Percentiles rank a stretch among this genome's conserved stretches.
phyloP scores from a whole-genome alignment of 2,329 filamentous ascomycete species.

The Fusarium zealandicum region DNA sequence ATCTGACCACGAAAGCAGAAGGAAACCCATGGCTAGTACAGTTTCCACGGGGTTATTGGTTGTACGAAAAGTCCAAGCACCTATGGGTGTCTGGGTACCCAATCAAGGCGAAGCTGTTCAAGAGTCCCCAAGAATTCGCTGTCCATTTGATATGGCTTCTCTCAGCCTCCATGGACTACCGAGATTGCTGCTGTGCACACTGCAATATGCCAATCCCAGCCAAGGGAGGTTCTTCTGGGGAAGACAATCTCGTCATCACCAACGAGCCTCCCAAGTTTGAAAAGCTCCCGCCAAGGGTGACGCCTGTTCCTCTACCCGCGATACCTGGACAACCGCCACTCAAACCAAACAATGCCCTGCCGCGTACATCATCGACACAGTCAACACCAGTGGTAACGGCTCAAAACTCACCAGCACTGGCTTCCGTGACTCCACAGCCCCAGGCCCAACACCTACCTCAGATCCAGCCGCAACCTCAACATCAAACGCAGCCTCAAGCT shows the following conservation, averaged over 20 bases:
- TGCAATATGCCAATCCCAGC: slow-evolving; percentile 49
- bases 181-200: slow-evolving; percentile 59
- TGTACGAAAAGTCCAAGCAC: slow-evolving; percentile 57
- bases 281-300: slow-evolving; percentile 44
- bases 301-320: slow-evolving; percentile 48
- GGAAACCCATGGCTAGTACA: slow-evolving; percentile 54
- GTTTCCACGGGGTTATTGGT: slow-evolving; percentile 56
- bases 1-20: slow-evolving; percentile 43
- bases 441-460: slow-evolving; percentile 18
- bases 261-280: slow-evolving; percentile 36
- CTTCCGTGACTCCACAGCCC: slow-evolving; percentile 20
- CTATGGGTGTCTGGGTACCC: slow-evolving; percentile 60
- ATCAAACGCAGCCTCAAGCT: slow-evolving; percentile 26
- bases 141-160: slow-evolving; percentile 61
- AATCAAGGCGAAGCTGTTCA: slow-evolving; percentile 57
- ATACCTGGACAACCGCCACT: slow-evolving; percentile 45
- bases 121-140: slow-evolving; percentile 61
- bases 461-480: slow-evolving; percentile 21
- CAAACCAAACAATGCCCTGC: slow-evolving; percentile 42
- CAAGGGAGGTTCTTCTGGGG: slow-evolving; percentile 35
- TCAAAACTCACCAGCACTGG: slow-evolving; percentile 29
- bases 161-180: slow-evolving; percentile 55
- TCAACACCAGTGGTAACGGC: slow-evolving; percentile 26
- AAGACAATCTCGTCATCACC: slow-evolving; percentile 41
- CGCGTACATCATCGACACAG: slow-evolving; percentile 43